Evolutionary conservation across 2,329 filamentous ascomycete genomes (phyloP), one percentile per base, ranked within the genome.

Genomic region (Dothideomycetes sp.): DNA sequence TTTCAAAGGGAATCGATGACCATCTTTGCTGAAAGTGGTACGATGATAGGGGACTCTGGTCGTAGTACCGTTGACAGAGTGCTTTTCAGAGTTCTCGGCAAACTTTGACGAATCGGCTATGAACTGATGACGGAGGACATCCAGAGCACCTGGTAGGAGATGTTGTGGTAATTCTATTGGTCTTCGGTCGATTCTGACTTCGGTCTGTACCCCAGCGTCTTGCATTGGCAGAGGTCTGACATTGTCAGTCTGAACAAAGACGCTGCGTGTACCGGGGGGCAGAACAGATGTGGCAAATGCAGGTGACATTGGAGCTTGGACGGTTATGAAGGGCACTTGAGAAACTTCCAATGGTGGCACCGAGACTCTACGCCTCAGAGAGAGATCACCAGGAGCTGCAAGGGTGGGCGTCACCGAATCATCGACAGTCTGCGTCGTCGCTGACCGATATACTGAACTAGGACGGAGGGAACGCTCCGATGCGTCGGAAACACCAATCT

Each of bases 251-350:
- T 98, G 91, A 53, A 82, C 89, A 13, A 78, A 80, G 48, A 82
- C 78, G 60, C 86, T 86, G 59, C 87, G 95, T 5, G 77, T 81
- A 47, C 78, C 78, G 43, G 88, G 79, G 40, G 87, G 87, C 20
- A 94, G 79, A 41, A 94, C 74, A 37, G 40, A 34, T 49, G 81
- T 76, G 33, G 74, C 75, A 2, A 86, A 86, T 2, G 86, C 87
- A 33, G 83, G 76, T 41, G 86, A 94, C 3, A 73, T 78, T 0
- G 91, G 89, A 22, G 91, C 91, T 51, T 94, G 84, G 37, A 98
- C 85, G 42, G 85, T 83, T 56, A 98, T 98, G 52, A 80, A 84
- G 1, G 89, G 89, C 5, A 44, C 27, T 8, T 24, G 42, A 27
- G 31, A 31, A 25, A 32, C 28, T n/a, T 42, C 34, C 33, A 41